Conservation (phyloP, 805 yeast species). For the Ogataea pini region DNA sequence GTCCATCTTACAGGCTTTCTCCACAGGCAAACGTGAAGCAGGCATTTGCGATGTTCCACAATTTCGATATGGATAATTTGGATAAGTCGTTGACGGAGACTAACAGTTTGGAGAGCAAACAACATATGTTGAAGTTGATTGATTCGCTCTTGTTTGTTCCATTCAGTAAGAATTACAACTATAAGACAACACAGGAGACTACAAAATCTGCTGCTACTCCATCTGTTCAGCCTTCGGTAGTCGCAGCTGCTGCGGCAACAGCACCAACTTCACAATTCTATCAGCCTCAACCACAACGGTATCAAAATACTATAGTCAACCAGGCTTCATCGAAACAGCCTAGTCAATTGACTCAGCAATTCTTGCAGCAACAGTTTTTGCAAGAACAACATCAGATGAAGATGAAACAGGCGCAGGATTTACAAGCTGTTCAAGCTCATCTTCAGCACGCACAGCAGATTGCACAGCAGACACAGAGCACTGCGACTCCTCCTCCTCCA, state of each 20-base stretch:
- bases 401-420: slow-evolving; percentile 19
- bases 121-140: slow-evolving; percentile 29
- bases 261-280: slow-evolving; percentile 28
- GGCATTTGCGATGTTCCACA: slow-evolving; percentile 28
- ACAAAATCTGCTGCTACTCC: neutral
- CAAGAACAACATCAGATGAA: slow-evolving; percentile 35
- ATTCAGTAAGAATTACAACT: slow-evolving; percentile 34
- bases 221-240: slow-evolving; percentile 3
- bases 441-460: slow-evolving; percentile 14
- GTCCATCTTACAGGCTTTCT: slow-evolving; percentile 25
- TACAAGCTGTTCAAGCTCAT: slow-evolving; percentile 27
- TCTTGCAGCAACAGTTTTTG: slow-evolving; percentile 30
- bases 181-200: slow-evolving; percentile 20
- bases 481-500: slow-evolving; percentile 73
- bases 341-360: slow-evolving; percentile 33
- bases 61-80: slow-evolving; percentile 19
- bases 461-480: slow-evolving; percentile 24
- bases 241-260: slow-evolving; percentile 6
- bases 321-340: slow-evolving; percentile 27
- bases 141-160: slow-evolving; percentile 38
- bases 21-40: slow-evolving; percentile 9
- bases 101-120: slow-evolving; percentile 21
- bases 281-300: slow-evolving; percentile 33
- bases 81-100: slow-evolving; percentile 15
- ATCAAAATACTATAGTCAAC: slow-evolving; percentile 28